phyloP scores from a whole-genome alignment of 441 rosid species.

The Flueggea neowawraea region DNA sequence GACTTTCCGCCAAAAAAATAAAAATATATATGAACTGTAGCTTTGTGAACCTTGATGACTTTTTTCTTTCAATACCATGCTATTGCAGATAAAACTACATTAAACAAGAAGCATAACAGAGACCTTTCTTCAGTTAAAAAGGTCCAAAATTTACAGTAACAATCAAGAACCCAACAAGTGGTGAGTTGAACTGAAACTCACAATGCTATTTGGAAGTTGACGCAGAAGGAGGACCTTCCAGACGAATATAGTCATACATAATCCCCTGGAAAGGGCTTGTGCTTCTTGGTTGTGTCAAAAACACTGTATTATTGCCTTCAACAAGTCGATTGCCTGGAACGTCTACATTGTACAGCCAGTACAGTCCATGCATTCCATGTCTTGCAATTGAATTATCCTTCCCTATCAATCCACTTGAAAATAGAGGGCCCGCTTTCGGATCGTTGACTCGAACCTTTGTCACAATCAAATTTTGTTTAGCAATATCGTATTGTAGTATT shows the following conservation, averaged over 20 bases:
- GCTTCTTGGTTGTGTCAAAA: conserved; percentile 48
- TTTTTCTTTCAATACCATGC: too few species aligned
- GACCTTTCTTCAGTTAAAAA: too few species aligned
- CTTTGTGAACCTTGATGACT: too few species aligned
- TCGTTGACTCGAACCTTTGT: conserved; percentile 52
- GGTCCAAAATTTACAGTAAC: too few species aligned
- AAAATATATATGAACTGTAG: too few species aligned
- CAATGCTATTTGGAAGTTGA: too few species aligned
- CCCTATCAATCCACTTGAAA: conserved; percentile 63
- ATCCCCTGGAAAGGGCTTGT: conserved; percentile 52
- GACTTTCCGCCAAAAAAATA: too few species aligned
- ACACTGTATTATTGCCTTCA: conserved; percentile 57
- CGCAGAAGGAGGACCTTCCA: conserved; percentile 44
- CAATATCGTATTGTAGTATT: not conserved
- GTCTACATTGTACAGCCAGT: conserved; percentile 60
- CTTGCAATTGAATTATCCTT: conserved; percentile 76
- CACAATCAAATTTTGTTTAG: not conserved
- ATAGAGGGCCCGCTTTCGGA: conserved; percentile 26
- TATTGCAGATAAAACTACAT: too few species aligned
- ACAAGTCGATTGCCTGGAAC: conserved; percentile 38
- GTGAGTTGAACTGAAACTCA: too few species aligned
- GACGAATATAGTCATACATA: conserved; percentile 83
- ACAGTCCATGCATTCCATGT: conserved; percentile 82
- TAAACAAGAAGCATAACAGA: too few species aligned
- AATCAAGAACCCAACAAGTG: too few species aligned